A percentile compares a stretch with the other conserved stretches of the same genome.
phyloP scores from a whole-genome alignment of 192 early-diverging fungal genomes.

The Helicostylum pulchrum region DNA sequence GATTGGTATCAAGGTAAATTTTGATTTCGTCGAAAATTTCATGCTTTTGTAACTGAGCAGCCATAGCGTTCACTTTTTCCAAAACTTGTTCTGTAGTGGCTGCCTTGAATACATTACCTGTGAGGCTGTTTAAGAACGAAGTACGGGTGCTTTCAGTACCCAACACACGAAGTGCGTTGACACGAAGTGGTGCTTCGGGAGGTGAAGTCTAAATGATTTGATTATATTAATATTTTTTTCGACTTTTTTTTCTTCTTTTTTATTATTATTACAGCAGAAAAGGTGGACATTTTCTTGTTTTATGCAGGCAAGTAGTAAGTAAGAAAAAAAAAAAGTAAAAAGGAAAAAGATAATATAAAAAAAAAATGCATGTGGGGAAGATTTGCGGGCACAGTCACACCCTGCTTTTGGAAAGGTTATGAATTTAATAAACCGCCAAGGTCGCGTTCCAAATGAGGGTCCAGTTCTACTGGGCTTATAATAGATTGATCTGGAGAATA shows the following conservation, averaged over 20 bases:
- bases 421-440: conserved; percentile 8
- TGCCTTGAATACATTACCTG: conserved; percentile 32
- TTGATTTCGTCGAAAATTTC: conserved; percentile 70
- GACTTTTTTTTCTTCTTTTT: not conserved
- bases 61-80: conserved; percentile 46
- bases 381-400: too few species aligned
- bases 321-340: not conserved
- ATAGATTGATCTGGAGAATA: conserved; percentile 4
- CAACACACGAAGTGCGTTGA: conserved; percentile 21
- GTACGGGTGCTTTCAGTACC: conserved; percentile 18
- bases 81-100: conserved; percentile 56
- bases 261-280: not conserved
- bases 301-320: not conserved
- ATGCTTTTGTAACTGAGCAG: conserved; percentile 52
- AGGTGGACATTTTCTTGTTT: not conserved
- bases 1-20: conserved; percentile 59
- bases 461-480: conserved; percentile 7
- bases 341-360: not conserved
- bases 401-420: too few species aligned
- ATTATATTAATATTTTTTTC: not conserved
- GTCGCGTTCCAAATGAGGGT: conserved; percentile 12
- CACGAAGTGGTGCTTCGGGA: conserved; percentile 27
- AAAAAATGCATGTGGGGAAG: not conserved
- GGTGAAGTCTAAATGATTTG: conserved; percentile 2
- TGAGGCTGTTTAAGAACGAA: conserved; percentile 24